phyloP scores from a whole-genome alignment of 805 yeast species.

The Kodamaea fukazawae region DNA sequence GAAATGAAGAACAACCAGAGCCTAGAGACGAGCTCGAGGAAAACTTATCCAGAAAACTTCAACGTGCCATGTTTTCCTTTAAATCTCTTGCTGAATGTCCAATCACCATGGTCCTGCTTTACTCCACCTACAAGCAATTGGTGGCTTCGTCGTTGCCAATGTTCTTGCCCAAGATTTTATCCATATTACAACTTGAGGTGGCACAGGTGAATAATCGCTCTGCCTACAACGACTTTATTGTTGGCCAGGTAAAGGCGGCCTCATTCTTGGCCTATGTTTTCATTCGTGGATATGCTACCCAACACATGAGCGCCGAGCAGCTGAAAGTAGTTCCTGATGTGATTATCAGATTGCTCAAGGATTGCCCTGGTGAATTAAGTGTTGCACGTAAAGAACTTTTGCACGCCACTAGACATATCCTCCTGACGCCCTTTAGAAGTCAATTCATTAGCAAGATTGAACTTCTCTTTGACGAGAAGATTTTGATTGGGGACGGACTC shows the following conservation, averaged over 20 bases:
- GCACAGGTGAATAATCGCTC: conserved; percentile 74
- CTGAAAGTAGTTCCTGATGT: conserved; percentile 76
- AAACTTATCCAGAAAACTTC: conserved; percentile 47
- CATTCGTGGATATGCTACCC: conserved; percentile 76
- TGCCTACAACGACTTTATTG: conserved; percentile 81
- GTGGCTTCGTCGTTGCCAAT: conserved; percentile 67
- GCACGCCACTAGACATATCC: conserved; percentile 93
- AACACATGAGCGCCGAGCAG: conserved; percentile 44
- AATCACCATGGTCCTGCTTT: conserved; percentile 88
- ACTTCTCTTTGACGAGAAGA: conserved; percentile 78
- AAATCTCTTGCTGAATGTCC: conserved; percentile 96
- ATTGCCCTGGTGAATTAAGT: conserved; percentile 91
- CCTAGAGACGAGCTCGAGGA: conserved; percentile 35
- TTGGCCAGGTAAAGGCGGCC: conserved; percentile 94
- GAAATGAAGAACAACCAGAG: conserved; percentile 10
- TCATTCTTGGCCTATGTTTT: conserved; percentile 91
- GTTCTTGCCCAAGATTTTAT: conserved; percentile 80
- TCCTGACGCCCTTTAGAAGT: conserved; percentile 81
- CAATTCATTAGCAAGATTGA: conserved; percentile 85
- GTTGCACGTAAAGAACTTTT: conserved; percentile 88
- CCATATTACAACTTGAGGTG: conserved; percentile 72
- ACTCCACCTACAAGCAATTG: conserved; percentile 79
- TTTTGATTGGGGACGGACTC: conserved; percentile 87
- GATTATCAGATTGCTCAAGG: conserved; percentile 81
- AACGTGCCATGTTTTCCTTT: conserved; percentile 75